phyloP scores from a whole-genome alignment of 306 rosid species.

The Lupinus albus region DNA sequence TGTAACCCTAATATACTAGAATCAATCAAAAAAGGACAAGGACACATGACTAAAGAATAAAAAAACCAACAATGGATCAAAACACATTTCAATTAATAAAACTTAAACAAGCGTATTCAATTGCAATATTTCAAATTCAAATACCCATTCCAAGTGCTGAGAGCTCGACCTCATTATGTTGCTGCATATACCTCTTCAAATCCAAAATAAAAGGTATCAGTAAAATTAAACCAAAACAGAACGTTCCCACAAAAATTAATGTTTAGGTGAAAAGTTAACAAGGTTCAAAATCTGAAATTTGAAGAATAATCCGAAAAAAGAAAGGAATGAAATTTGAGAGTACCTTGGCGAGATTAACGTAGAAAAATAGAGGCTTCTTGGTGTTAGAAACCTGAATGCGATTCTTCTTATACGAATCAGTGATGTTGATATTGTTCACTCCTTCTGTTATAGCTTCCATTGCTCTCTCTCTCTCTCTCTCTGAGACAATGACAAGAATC shows the following conservation, averaged over 20 bases:
- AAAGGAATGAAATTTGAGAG: no score
- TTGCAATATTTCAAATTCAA: neutral
- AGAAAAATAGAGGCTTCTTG: conserved; percentile 77
- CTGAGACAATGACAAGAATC: neutral
- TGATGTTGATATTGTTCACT: conserved; percentile 56
- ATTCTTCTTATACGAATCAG: conserved; percentile 64
- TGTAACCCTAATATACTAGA: neutral
- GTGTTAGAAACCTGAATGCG: conserved; percentile 82
- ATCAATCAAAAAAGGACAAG: neutral
- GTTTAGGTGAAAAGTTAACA: neutral
- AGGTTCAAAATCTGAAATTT: neutral
- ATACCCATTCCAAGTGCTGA: conserved; percentile 89
- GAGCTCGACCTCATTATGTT: conserved; percentile 77
- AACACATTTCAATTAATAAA: neutral
- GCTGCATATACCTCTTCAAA: conserved; percentile 79
- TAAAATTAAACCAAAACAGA: conserved; percentile 8
- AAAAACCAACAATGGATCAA: neutral
- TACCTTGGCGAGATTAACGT: conserved; percentile 81
- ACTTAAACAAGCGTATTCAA: neutral
- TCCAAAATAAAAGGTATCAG: neutral
- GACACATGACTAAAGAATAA: neutral
- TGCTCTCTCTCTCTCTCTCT: neutral
- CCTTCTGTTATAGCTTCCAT: conserved; percentile 66
- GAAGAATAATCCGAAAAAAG: neutral
- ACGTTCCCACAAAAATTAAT: neutral